Base-by-base conservation (phyloP, 306 rosid genomes). In the Urtica urens region DNA sequence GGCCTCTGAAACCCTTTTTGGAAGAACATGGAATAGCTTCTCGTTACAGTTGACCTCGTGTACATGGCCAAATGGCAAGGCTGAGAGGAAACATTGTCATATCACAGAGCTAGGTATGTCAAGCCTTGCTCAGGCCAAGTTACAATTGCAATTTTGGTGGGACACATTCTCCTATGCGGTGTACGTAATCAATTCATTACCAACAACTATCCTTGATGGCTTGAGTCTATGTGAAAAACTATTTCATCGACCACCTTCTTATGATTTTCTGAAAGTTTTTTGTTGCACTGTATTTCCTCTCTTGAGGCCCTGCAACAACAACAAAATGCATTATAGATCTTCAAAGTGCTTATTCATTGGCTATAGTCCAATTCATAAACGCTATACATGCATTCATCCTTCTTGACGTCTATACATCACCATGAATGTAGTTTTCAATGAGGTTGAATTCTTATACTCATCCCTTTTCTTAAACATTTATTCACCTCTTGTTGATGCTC, bases 1-100 rank as follows among this genome's bases (percentile, higher is more conserved):
- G n/a, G n/a, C n/a, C n/a, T n/a, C n/a, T n/a, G n/a, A n/a, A n/a
- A n/a, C n/a, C n/a, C n/a, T n/a, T n/a, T n/a, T n/a, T n/a, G n/a
- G n/a, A n/a, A n/a, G n/a, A n/a, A n/a, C n/a, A n/a, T n/a, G n/a
- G n/a, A n/a, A n/a, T n/a, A n/a, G n/a, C n/a, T n/a, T n/a, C n/a
- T 6, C 2, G 14, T 2, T 3, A 3, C 9, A 1, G 28, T 3
- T 45, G 50, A 9, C 26, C 50, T 5, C 50, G 23, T 14, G 13
- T 14, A 10, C 50, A 20, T 45, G 27, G 23, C 4, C 50, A 45
- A 17, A 45, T 17, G 50, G 50, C 52, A 54, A 60, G 15, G 73
- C 14, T 45, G 50, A 45, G 13, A 3, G 27, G 26, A 19, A 45
- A 22, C 50, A 45, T 15, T 1, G 15, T 3, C 50, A 45, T 22